phyloP scores from a whole-genome alignment of 805 yeast genomes.

The Saccharomycopsis oosterbeekiorum region DNA sequence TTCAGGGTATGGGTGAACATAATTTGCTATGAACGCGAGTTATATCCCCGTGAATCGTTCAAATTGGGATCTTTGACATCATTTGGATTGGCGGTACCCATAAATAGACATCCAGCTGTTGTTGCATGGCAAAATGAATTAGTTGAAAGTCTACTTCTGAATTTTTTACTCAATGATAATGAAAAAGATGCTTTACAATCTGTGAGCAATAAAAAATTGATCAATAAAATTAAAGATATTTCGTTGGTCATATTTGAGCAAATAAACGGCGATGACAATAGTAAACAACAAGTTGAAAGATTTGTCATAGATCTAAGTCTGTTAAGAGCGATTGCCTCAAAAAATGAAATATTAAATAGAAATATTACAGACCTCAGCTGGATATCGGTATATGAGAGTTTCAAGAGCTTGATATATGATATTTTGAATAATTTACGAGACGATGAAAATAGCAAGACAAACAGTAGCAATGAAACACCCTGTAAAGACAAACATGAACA shows the following conservation, averaged over 20 bases:
- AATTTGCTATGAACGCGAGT: constrained; percentile 9
- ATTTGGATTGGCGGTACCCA: constrained; percentile 16
- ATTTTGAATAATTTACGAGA: constrained; percentile 5
- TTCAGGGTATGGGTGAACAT: constrained; percentile 15
- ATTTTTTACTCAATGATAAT: not conserved
- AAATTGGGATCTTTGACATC: constrained; percentile 1
- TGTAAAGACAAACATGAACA: not conserved
- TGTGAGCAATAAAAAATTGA: not conserved
- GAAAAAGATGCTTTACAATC: not conserved
- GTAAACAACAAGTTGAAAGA: constrained; percentile 7
- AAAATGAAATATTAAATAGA: not conserved
- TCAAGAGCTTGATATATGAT: constrained; percentile 8
- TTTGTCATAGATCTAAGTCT: constrained; percentile 8
- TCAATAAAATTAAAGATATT: constrained; percentile 10
- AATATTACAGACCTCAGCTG: constrained; percentile 4
- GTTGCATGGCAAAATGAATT: constrained; percentile 14
- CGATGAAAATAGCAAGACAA: not conserved
- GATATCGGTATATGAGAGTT: constrained; percentile 12
- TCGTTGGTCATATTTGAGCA: constrained; percentile 10
- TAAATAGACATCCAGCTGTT: constrained; percentile 15
- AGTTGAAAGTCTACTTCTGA: constrained; percentile 5
- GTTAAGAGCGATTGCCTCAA: not conserved
- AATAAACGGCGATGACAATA: not conserved
- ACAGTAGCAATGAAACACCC: no score
- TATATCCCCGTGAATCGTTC: constrained; percentile 15